Base-by-base conservation (phyloP, 2,329 filamentous ascomycete genomes). In the Diaporthe sp. region DNA sequence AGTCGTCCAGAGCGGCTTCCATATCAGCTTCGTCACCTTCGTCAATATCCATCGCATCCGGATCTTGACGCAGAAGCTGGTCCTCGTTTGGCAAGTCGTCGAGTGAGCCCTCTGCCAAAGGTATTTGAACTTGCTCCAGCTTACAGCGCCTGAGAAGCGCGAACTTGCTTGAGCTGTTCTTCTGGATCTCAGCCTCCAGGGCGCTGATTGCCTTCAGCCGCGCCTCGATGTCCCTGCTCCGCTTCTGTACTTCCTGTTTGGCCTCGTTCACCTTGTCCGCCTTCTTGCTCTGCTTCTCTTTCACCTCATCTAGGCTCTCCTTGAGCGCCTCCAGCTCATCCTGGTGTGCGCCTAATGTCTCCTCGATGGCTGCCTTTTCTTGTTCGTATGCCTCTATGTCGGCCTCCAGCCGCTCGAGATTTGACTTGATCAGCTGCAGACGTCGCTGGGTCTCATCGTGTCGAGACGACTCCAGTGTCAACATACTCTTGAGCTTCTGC, bases 31-130 rank as follows among this genome's bases (percentile, higher is more conserved):
- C 90, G 51, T 93, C 92, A 6, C 86, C 91, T 73, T 94, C 94
- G 78, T 98, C 97, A 28, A 98, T 87, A 78, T 98, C 96, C 96
- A 98, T 98, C 4, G 94, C 93, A 81, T 98, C 95, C 1, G 93
- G 91, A 81, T 98, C 95, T 73, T 91, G 90, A 75, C 93, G 92
- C 58, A 95, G 87, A 57, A 97, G 86, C 77, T 93, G 90, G 79
- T 98, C 95, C 81, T 97, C 95, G 80, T 97, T 95, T 4, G 97
- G 97, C 71, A 99, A 88, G 78, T 93, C 91, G 80, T 98, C 95
- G 34, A 99, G 88, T 3, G 95, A 98, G 34, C 92, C 93, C 74
- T 92, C 87, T 2, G 89, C 86, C 31, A 99, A 88, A 2, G 97
- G 97, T 75, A 99, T 90, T 77, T 94, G 92, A 79, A 98, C 94